A percentile compares a stretch with the other conserved stretches of the same genome.
Evolutionary conservation across 2,329 filamentous ascomycete species (phyloP).

Genomic region (Ophiostoma himal-ulmi): DNA sequence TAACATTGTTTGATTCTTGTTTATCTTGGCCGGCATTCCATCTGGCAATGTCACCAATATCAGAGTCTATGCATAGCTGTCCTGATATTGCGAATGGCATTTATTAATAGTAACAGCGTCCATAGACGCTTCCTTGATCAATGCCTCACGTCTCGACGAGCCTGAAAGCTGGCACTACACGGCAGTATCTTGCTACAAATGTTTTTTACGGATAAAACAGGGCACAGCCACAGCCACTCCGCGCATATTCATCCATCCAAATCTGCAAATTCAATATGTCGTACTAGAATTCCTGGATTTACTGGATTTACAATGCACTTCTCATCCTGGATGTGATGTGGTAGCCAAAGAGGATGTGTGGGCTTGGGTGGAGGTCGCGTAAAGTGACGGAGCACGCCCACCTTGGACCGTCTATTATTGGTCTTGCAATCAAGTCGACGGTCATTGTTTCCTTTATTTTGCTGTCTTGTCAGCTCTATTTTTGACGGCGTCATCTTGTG

Average conservation of each 20-base stretch:
- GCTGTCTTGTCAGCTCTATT: background rate
- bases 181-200: too few relatives aligned
- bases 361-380: conserved; percentile 7
- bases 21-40: background rate
- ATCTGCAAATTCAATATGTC: background rate
- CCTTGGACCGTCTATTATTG: conserved; percentile 2
- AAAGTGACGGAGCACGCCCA: conserved; percentile 2
- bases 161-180: too few relatives aligned
- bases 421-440: background rate
- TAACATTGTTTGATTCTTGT: background rate
- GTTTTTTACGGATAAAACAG: background rate
- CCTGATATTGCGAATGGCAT: background rate
- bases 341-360: conserved; percentile 11
- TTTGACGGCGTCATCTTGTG: too few relatives aligned
- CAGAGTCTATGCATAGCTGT: background rate
- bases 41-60: too few relatives aligned
- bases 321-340: background rate
- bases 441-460: background rate
- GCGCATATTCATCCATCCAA: background rate
- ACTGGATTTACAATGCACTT: background rate
- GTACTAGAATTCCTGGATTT: too few relatives aligned
- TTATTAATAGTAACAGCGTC: background rate
- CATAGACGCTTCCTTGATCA: background rate
- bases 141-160: too few relatives aligned
- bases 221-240: background rate